These are phyloP conservation scores for Epichloe festucae DNA, from an alignment of 2,329 filamentous ascomycete species.

Conservation along the genomic window DNA sequence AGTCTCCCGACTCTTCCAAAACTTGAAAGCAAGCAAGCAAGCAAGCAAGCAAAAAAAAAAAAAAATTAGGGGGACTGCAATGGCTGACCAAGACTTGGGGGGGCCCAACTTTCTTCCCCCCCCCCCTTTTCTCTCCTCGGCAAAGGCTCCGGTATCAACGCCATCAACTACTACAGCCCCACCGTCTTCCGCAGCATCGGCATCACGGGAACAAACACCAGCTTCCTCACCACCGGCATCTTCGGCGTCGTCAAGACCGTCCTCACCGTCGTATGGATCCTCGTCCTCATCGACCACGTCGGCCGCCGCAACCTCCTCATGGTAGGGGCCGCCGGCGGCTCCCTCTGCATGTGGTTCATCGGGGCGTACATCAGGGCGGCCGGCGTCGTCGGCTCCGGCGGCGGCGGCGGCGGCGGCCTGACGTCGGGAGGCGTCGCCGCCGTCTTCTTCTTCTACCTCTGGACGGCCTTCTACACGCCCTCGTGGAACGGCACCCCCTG, in stretches of 20 bases:
- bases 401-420: conserved; percentile 21
- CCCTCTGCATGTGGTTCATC: conserved; percentile 52
- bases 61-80: too few species aligned
- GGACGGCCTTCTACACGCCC: conserved; percentile 51
- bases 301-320: conserved; percentile 47
- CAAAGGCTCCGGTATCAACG: conserved; percentile 16
- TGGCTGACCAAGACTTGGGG: background rate
- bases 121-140: background rate
- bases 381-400: conserved; percentile 7
- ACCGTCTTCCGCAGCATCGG: conserved; percentile 18
- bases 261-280: conserved; percentile 30
- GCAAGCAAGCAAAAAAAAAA: too few species aligned
- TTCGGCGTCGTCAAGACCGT: conserved; percentile 17
- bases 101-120: too few species aligned
- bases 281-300: conserved; percentile 16
- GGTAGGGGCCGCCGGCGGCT: conserved; percentile 48
- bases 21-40: too few species aligned
- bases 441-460: conserved; percentile 50
- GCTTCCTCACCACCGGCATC: conserved; percentile 18
- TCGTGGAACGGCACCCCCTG: conserved; percentile 64
- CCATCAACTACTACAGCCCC: conserved; percentile 19
- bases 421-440: conserved; percentile 41
- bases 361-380: conserved; percentile 29
- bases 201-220: conserved; percentile 11
- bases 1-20: conserved; percentile 1